Conservation (phyloP, 2,329 filamentous ascomycete genomes). For the Pestalotiopsis sp. region DNA sequence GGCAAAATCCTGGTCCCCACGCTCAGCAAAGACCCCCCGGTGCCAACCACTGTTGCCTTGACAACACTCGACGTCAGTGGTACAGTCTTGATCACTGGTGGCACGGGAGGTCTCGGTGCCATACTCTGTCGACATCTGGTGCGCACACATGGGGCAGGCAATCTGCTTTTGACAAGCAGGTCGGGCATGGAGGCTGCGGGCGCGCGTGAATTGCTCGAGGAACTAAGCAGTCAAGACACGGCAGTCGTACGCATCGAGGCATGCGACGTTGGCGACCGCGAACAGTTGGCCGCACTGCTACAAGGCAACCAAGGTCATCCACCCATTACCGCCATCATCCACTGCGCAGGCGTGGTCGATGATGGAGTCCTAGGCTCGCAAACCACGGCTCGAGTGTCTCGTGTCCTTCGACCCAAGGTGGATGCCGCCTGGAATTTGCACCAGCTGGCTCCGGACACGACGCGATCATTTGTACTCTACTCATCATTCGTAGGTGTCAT, state of each 20-base stretch:
- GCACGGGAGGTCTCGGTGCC: conserved; percentile 9
- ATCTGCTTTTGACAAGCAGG: conserved; percentile 6
- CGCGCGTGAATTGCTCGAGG: background rate
- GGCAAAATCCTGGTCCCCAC: conserved; percentile 6
- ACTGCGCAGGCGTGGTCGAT: conserved; percentile 11
- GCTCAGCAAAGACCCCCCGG: conserved; percentile 5
- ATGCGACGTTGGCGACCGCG: conserved; percentile 5
- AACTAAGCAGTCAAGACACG: conserved; percentile 3
- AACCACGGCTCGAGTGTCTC: conserved; percentile 6
- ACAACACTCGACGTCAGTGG: conserved; percentile 8
- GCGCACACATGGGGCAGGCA: background rate
- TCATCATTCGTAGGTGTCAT: conserved; percentile 5
- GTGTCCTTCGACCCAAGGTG: conserved; percentile 11
- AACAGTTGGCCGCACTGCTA: background rate
- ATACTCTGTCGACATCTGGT: conserved; percentile 5
- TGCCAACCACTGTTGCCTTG: background rate
- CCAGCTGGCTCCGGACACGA: conserved; percentile 7
- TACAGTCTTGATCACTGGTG: conserved; percentile 8
- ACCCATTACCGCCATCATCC: conserved; percentile 8
- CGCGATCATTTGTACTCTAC: conserved; percentile 39
- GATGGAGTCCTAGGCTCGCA: conserved; percentile 6
- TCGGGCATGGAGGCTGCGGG: conserved; percentile 9
- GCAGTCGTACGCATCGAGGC: conserved; percentile 6
- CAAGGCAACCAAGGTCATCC: conserved; percentile 3
- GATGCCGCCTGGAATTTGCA: conserved; percentile 13